A percentile compares a stretch with the other conserved stretches of the same genome.
These are phyloP conservation scores for Ogataea siamensis DNA, from an alignment of 805 yeast species.

Conservation along the genomic window DNA sequence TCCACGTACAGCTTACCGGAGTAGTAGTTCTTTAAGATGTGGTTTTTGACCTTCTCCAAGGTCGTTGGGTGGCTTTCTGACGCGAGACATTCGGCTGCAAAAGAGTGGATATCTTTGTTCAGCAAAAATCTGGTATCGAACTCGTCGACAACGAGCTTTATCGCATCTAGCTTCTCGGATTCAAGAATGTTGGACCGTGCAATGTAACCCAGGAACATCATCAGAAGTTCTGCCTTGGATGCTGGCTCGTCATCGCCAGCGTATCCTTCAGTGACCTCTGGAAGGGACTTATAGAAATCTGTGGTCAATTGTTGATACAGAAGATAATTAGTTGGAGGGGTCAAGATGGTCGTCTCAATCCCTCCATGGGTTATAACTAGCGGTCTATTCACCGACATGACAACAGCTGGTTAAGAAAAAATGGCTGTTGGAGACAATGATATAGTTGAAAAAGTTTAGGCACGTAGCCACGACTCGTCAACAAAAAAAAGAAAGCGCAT, in stretches of 20 bases:
- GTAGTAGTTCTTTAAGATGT: constrained; percentile 77
- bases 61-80: constrained; percentile 64
- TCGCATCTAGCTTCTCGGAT: constrained; percentile 49
- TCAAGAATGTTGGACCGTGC: constrained; percentile 30
- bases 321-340: constrained; percentile 78
- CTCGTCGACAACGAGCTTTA: constrained; percentile 69
- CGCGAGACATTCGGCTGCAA: constrained; percentile 69
- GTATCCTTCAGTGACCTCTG: constrained; percentile 77
- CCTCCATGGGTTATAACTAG: constrained; percentile 80
- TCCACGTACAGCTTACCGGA: constrained; percentile 34
- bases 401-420: constrained; percentile 6
- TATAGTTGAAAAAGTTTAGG: constrained; percentile 8
- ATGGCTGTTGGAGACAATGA: constrained; percentile 2
- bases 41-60: constrained; percentile 61
- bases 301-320: constrained; percentile 85
- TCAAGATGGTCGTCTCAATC: constrained; percentile 82
- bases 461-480: constrained; percentile 12
- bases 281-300: constrained; percentile 75
- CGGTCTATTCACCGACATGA: constrained; percentile 55
- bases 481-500: constrained; percentile 13
- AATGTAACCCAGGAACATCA: constrained; percentile 76
- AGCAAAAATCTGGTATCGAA: constrained; percentile 78
- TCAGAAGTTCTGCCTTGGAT: constrained; percentile 80
- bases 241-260: constrained; percentile 88
- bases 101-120: constrained; percentile 81